Base-by-base conservation (phyloP, 1,284 basidiomycete species). In the Fereydounia khargensis region DNA sequence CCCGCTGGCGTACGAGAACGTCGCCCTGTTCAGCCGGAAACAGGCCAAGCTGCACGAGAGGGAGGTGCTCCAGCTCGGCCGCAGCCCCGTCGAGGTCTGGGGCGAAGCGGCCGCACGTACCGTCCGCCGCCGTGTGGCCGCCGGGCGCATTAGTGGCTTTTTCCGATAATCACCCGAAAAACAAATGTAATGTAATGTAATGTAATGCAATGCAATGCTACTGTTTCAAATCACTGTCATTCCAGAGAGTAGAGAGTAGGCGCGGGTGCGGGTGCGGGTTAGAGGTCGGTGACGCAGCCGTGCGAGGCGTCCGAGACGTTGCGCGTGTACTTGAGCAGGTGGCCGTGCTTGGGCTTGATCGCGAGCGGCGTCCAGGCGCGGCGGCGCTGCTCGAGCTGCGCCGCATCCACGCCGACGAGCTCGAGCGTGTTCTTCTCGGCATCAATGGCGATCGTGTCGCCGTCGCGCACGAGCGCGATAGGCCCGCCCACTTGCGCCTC, bases 401-500 rank as follows among this genome's bases (percentile, higher is more conserved):
- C 83, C 3, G 81, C 80, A 1, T 84, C 76, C 20, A 94, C 83
- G 4, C 81, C 78, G 40, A 60, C 55, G 28, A 92, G 78, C 68
- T 89, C 82, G 59, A 95, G 84, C 32, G 83, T 85, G 77, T 94
- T 94, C 63, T 83, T 83, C 38, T 88, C 83, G 7, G 70, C 65
- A 70, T 91, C 88, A 50, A 91, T 87, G 35, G 84, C 82, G 65
- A 91, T 89, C 44, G 83, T 78, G 76, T 95, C 91, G 3, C 91
- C 91, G 70, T 95, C 90, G 60, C 83, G 77, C 8, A 95, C 86
- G 23, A 95, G 82, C 10, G 86, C 91, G 70, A 95, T 94, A 3
- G 90, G 88, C 2, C 91, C 91, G 28, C 91, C 91, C 20, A 86
- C 85, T 72, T 89, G 87, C 5, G 89, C 89, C 76, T 91, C 89